These are phyloP conservation scores for bread wheat (Triticum aestivum) DNA, from an alignment of 176 grass and related monocot genomes.

Conservation along the genomic window DNA sequence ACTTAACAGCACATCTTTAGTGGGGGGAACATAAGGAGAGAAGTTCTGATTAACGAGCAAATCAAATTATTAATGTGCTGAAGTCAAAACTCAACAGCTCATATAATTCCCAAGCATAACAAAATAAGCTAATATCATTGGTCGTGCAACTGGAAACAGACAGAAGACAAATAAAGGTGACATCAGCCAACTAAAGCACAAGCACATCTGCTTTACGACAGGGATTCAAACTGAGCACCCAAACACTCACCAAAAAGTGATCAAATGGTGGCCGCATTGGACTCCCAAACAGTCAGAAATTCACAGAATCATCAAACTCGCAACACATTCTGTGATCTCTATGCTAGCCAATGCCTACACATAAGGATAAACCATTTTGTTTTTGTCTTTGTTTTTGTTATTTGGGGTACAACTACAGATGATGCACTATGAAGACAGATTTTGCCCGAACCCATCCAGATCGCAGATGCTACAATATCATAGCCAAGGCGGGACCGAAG, in stretches of 20 bases:
- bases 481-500: too few species aligned
- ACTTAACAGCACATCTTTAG: background rate
- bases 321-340: background rate
- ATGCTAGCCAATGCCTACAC: background rate
- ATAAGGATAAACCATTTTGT: background rate
- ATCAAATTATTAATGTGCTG: background rate
- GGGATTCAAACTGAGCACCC: background rate
- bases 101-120: background rate
- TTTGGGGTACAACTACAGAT: too few species aligned
- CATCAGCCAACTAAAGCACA: background rate
- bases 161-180: background rate
- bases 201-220: background rate
- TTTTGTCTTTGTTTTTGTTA: too few species aligned
- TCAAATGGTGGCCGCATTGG: background rate
- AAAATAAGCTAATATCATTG: background rate
- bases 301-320: background rate
- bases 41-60: conserved; percentile 2
- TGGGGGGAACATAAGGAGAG: background rate
- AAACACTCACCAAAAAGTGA: background rate
- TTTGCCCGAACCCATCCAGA: background rate
- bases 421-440: background rate
- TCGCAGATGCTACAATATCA: background rate
- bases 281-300: background rate
- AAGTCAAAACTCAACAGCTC: background rate
- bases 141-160: background rate